Base-by-base conservation (phyloP, 495 filamentous ascomycete genomes). In the Thozetella sp. region DNA sequence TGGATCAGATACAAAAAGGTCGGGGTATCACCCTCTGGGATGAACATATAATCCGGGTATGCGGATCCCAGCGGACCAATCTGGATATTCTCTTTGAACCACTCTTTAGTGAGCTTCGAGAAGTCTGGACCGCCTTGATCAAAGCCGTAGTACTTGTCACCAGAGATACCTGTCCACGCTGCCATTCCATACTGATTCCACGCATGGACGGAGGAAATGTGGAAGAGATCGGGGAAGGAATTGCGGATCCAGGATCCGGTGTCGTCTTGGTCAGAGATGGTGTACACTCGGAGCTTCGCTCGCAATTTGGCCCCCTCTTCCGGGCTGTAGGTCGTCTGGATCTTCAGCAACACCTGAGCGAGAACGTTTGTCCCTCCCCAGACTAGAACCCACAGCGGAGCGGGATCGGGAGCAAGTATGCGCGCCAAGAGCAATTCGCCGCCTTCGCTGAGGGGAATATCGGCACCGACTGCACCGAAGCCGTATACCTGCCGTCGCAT, bases 341-440 rank as follows among this genome's bases (percentile, higher is more conserved):
- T 66, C 22, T 72, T 59, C 27, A 69, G 62, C 1, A 83, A 66
- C 0, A 70, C 76, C 54, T 74, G 67, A 2, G 79, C 79, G 15
- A 83, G 72, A 9, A 74, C 70, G 54, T 82, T 82, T 19, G 76
- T 74, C 30, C 80, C 79, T 15, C 77, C 79, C 80, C 80, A 82
- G 58, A 68, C 63, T 3, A 78, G 74, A 22, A 82, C 63, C 73
- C 76, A 82, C 2, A 82, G 67, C 17, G 74, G 74, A 37, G 71
- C 59, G 2, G 67, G 59, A 25, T 63, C 63, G 13, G 63, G 43
- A 26, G 54, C 51, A 34, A 71, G 46, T 51, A 79, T 52, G 48
- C 72, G 58, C 22, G 73, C 55, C 24, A 76, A 62, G n/a, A 82
- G 73, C 2, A 77, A 65, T 54, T 75, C 61, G n/a, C 60, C 75